Percentiles rank a stretch among this genome's conserved stretches.
Evolutionary conservation across 805 yeast genomes (phyloP).

Genomic region (Spathaspora girioi): DNA sequence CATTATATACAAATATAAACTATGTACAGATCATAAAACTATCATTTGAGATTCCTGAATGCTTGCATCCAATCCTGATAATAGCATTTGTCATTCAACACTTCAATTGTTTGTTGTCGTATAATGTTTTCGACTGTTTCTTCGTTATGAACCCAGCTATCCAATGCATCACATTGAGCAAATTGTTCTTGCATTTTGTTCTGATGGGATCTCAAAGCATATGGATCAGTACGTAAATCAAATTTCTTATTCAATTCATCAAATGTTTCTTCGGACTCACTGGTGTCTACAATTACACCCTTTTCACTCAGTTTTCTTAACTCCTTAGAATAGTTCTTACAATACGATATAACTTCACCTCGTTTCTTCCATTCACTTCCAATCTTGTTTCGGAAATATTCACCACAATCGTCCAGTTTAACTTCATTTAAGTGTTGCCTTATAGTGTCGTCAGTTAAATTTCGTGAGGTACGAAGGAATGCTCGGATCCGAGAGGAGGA

Average conservation of each 20-base stretch:
- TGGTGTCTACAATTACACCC: not conserved
- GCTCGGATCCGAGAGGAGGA: conserved; percentile 32
- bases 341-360: conserved; percentile 25
- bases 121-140: conserved; percentile 29
- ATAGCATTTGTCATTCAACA: conserved; percentile 34
- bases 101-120: conserved; percentile 26
- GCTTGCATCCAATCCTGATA: conserved; percentile 33
- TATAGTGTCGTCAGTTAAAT: conserved; percentile 39
- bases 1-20: not conserved
- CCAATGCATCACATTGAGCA: conserved; percentile 24
- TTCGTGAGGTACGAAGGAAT: conserved; percentile 35
- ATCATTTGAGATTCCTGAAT: conserved; percentile 12
- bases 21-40: not conserved
- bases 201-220: conserved; percentile 26
- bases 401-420: conserved; percentile 19
- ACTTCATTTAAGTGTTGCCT: conserved; percentile 35
- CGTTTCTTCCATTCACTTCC: conserved; percentile 37
- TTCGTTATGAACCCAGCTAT: conserved; percentile 37
- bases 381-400: conserved; percentile 22
- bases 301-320: conserved; percentile 16
- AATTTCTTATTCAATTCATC: conserved; percentile 11
- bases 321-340: conserved; percentile 22
- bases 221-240: conserved; percentile 37
- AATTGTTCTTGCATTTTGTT: conserved; percentile 19
- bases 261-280: not conserved